phyloP scores from a whole-genome alignment of 805 yeast species.

The Lipomyces spencermartinsiae region DNA sequence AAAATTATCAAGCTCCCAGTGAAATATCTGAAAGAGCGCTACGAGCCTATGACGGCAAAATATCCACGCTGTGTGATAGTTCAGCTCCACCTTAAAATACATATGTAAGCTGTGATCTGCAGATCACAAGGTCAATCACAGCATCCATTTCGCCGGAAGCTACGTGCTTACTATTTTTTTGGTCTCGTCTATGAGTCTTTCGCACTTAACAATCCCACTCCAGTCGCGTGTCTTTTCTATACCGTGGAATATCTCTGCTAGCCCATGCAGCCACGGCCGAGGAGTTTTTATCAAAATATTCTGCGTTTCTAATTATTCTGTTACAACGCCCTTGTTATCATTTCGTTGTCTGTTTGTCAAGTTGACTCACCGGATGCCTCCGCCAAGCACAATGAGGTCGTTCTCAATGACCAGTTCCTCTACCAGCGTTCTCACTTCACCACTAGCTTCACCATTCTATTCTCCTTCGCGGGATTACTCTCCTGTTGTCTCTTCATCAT shows the following conservation, averaged over 20 bases:
- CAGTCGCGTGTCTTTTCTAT: background rate
- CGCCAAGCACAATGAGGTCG: background rate
- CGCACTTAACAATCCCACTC: background rate
- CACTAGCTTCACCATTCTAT: conserved; percentile 1
- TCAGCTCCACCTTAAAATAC: background rate
- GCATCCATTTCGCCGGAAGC: background rate
- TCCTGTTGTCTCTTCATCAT: background rate
- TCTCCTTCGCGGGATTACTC: conserved; percentile 6
- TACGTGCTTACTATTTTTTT: background rate
- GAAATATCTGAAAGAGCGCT: background rate
- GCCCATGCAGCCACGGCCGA: background rate
- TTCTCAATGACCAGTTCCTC: conserved; percentile 12
- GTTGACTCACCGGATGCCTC: background rate
- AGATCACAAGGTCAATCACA: background rate
- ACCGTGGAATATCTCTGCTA: background rate
- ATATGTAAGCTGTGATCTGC: background rate
- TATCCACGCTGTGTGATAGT: background rate
- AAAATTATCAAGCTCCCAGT: background rate
- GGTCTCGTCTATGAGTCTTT: background rate
- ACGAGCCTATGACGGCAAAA: background rate
- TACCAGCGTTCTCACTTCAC: conserved; percentile 7
- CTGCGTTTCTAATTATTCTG: background rate
- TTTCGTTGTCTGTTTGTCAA: background rate
- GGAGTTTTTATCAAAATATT: background rate
- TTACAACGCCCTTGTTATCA: background rate